Base-by-base conservation (phyloP, 164 flowering plant species). In the Aristolochia fimbriata region DNA sequence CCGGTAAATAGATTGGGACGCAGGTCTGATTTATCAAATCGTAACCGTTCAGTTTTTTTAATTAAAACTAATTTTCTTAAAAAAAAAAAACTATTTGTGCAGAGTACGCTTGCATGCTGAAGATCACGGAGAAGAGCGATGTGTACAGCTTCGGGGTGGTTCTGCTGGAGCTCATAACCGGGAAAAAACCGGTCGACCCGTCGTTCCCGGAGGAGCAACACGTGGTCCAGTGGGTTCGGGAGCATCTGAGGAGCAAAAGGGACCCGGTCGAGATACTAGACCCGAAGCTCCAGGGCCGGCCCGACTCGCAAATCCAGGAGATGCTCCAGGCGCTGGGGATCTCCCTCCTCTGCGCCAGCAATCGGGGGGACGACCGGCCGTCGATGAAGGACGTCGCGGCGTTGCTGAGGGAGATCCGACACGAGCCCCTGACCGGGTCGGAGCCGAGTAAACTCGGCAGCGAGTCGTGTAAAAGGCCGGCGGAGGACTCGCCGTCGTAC, bases 301-400 rank as follows among this genome's bases (percentile, higher is more conserved):
- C 95, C n/a, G 90, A 86, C 62, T 80, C 93, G 23, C 80, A 83
- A 23, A 78, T 81, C 78, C 89, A 87, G 31, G 97, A 90, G 65
- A 94, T 91, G 93, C 78, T 88, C 3, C 99, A 94, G 61, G 86
- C 93, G n/a, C 68, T 94, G 16, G 91, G 93, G 0, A 88, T 94
- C 24, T 74, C 97, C 14, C 74, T 88, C 16, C 78, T 94, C 17
- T 94, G 99, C 55, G 66, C 88, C 17, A 82, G 82, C 71, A 71
- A 67, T 15, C 63, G 82, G 15, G 73, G 85, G 14, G 71, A 70
- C 12, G 97, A 94, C 56, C 87, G 99, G 8, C 99, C 97, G 0
- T 71, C 61, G 47, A 94, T 94, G 97, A 91, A 85, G 58, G 96
- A 94, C 57, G 85, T 87, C 0, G 96, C 86, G 0, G 97, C 96